phyloP scores from a whole-genome alignment of 306 rosid genomes.

The Trifolium subterraneum region DNA sequence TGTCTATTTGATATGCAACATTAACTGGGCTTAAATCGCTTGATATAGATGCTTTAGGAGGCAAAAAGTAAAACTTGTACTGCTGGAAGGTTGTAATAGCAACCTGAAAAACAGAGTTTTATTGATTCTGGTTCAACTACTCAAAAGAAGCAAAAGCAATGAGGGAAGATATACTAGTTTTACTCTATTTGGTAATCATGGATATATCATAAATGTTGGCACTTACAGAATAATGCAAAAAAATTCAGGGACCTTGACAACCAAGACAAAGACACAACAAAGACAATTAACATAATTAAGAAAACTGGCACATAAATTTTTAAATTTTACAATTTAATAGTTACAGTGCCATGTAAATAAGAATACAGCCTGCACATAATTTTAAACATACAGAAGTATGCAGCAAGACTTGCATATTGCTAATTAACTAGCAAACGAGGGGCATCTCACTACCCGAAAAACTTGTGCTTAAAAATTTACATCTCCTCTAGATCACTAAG shows the following conservation, averaged over 20 bases:
- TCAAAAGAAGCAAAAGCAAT: not conserved
- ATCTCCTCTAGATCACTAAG: constrained; percentile 2
- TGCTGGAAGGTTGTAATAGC: constrained; percentile 37
- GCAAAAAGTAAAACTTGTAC: constrained; percentile 51
- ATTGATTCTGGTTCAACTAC: constrained; percentile 21
- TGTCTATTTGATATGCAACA: constrained; percentile 50
- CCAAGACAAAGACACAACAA: not conserved
- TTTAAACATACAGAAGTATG: not conserved
- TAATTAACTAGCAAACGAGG: not conserved
- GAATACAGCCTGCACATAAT: not conserved
- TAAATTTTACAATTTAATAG: not conserved
- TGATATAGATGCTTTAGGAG: constrained; percentile 40
- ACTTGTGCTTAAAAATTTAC: not conserved
- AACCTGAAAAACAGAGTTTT: constrained; percentile 45
- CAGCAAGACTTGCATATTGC: constrained; percentile 2
- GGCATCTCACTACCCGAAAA: not conserved
- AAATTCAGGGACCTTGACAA: not conserved
- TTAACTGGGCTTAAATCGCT: not conserved
- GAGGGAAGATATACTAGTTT: constrained; percentile 10
- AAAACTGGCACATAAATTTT: not conserved
- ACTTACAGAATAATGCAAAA: not conserved
- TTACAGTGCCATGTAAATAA: not conserved
- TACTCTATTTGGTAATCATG: not conserved
- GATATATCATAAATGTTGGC: constrained; percentile 1
- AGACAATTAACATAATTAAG: not conserved